phyloP scores from a whole-genome alignment of 169 alveolate species.

The Perkinsus olseni region DNA sequence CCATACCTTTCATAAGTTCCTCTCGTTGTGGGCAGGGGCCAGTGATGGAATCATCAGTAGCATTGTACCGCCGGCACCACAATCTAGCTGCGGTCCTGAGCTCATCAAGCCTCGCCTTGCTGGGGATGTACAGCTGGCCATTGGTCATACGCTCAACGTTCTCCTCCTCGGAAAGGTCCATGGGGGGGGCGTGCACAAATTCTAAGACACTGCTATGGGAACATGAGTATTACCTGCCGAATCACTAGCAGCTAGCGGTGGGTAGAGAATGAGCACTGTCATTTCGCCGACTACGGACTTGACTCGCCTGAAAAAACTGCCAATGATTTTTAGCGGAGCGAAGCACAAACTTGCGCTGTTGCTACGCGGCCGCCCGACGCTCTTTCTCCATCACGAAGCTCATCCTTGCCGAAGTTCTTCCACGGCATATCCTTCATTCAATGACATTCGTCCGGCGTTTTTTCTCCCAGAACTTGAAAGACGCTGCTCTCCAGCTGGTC shows the following conservation, averaged over 20 bases:
- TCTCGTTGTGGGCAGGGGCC: neutral
- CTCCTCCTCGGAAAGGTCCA: neutral
- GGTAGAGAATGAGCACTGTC: no score
- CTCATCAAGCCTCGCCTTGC: neutral
- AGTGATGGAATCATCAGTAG: neutral
- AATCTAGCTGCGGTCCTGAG: neutral
- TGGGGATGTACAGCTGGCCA: neutral
- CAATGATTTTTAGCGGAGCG: neutral
- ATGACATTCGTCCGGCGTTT: neutral
- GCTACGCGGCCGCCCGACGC: neutral
- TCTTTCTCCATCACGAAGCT: no score
- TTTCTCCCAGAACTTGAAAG: neutral
- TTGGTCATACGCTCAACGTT: neutral
- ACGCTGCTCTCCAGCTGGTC: neutral
- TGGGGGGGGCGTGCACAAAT: neutral
- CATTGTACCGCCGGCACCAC: neutral
- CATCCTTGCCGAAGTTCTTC: no score
- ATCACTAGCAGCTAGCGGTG: no score
- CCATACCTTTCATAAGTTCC: neutral
- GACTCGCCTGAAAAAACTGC: neutral
- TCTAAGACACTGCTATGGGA: neutral
- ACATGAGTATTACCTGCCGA: no score
- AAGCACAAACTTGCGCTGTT: neutral
- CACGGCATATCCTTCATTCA: neutral
- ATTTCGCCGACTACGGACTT: no score